Percentiles rank a stretch among this genome's conserved stretches.
Conservation (phyloP, 2,329 filamentous ascomycete genomes). For the Helotiales sp. region DNA sequence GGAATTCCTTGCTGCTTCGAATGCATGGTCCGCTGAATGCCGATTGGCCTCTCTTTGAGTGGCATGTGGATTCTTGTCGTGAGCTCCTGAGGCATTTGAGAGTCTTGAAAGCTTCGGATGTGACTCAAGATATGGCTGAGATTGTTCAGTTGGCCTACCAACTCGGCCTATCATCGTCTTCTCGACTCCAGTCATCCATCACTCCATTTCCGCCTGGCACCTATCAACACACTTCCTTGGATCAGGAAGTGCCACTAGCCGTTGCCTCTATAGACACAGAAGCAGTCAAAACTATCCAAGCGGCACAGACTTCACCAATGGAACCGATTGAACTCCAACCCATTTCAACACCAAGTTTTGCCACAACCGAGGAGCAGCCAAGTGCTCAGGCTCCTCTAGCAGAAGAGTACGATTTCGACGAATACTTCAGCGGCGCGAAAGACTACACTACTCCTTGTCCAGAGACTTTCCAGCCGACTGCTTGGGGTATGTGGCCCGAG, state of each 20-base stretch:
- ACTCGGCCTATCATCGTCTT: not conserved
- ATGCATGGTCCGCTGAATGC: not conserved
- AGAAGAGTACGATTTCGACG: not conserved
- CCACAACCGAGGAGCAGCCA: not conserved
- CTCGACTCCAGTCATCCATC: not conserved
- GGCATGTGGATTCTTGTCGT: not conserved
- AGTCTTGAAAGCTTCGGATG: not conserved
- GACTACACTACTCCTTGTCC: slow-evolving; percentile 1
- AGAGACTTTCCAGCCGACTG: not conserved
- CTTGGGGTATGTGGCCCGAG: not conserved
- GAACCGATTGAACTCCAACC: not conserved
- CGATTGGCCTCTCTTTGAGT: not conserved
- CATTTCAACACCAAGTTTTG: not conserved
- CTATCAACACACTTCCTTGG: not conserved
- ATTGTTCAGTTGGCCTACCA: not conserved
- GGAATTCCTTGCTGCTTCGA: not conserved
- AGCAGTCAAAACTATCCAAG: not conserved
- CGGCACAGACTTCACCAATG: not conserved
- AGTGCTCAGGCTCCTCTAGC: not conserved
- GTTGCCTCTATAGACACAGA: not conserved
- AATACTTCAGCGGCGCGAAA: not conserved
- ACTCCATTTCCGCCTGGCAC: not conserved
- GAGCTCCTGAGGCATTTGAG: not conserved
- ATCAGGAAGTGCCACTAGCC: not conserved
- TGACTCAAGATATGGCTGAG: not conserved